Conservation (phyloP, 495 filamentous ascomycete genomes). For the Tuber indicum region DNA sequence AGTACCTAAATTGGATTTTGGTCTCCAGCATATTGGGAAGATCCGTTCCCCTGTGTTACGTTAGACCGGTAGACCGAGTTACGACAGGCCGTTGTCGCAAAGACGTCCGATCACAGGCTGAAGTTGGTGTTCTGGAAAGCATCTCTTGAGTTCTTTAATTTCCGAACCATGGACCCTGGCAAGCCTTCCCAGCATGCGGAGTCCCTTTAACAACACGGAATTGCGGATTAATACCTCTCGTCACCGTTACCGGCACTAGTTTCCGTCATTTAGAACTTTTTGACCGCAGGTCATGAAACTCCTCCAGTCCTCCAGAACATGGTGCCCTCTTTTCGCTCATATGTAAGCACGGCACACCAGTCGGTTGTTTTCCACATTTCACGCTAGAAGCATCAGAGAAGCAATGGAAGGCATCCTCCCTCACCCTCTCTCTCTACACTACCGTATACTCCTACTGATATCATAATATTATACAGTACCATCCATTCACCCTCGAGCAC, state of each 20-base stretch:
- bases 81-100: slow-evolving; percentile 12
- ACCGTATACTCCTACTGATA: background rate
- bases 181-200: background rate
- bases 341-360: background rate
- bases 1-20: background rate
- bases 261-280: background rate
- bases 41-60: slow-evolving; percentile 27
- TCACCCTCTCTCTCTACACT: background rate
- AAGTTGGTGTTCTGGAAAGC: slow-evolving; percentile 35
- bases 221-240: slow-evolving; percentile 3
- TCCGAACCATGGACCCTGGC: slow-evolving; percentile 23
- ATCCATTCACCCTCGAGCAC: background rate
- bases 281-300: background rate
- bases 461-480: background rate
- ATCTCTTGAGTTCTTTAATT: slow-evolving; percentile 38
- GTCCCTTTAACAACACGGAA: slow-evolving; percentile 1
- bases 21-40: slow-evolving; percentile 14
- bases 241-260: background rate
- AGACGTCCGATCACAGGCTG: slow-evolving; percentile 24
- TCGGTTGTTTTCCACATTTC: background rate
- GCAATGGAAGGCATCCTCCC: background rate
- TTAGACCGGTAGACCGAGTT: slow-evolving; percentile 18
- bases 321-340: background rate
- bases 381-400: background rate
- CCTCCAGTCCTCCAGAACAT: background rate